Base-by-base conservation (phyloP, 768 basidiomycete genomes). In the Peribolospora kevripleyi region DNA sequence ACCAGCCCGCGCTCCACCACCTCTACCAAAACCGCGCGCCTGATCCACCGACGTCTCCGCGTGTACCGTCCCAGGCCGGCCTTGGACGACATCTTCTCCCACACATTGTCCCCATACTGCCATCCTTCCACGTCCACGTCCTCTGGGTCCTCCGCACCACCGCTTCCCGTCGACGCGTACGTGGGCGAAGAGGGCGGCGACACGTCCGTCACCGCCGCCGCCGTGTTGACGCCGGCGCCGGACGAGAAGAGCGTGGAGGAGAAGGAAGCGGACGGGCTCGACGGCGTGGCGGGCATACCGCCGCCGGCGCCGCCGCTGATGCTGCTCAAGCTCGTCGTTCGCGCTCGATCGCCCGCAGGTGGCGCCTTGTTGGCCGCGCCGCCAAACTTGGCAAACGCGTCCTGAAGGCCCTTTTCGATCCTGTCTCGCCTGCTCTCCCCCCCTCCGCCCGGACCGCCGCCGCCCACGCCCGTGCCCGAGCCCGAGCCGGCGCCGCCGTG, bases 21-120 rank as follows among this genome's bases (percentile, higher is more conserved):
- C 54, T 65, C 64, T 5, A 63, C 58, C 5, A 65, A 45, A 5
- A 58, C 59, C 4, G 64, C 64, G n/a, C 61, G 42, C 7, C 64
- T 39, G 5, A 62, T 58, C 64, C 64, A 65, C 2, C 57, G 59
- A 10, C 64, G 37, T 36, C 61, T 14, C 0, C 64, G 42, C 8
- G 64, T 65, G 48, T 65, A 65, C 55, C 65, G 65, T 7, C 71
- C 70, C 38, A 72, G 55, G 6, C 70, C 70, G 7, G 69, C 69
- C 46, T 65, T 65, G 9, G 67, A 60, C 3, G 68, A 65, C 64
- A 68, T 67, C 53, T 63, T 64, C 55, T 71, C 70, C 65, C 69
- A 71, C 48, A 70, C 68, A 61, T 70, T 71, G 57, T 70, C 69
- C 5, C 69, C 70, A 57, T 71, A 71, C 37, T 68, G 67, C 70